Percentiles rank a stretch among this genome's conserved stretches.
Evolutionary conservation across 179 eudicot species (phyloP).

Genomic region (Silene noctiflora): DNA sequence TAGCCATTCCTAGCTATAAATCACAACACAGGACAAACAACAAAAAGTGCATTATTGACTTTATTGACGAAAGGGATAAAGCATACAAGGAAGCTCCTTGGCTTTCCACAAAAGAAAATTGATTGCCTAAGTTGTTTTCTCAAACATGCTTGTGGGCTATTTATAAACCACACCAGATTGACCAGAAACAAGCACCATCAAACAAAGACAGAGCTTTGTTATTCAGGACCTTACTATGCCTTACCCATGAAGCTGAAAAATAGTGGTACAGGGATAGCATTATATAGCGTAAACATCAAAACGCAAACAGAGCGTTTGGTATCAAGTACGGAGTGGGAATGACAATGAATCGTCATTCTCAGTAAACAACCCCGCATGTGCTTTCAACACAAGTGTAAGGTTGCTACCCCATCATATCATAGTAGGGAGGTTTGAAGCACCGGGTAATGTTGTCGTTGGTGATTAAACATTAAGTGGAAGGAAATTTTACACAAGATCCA

Average conservation of each 20-base stretch:
- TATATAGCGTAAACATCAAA: not conserved
- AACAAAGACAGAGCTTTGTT: not conserved
- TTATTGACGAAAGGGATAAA: not conserved
- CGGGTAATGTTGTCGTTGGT: too few relatives aligned
- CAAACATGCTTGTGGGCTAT: not conserved
- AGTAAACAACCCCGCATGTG: too few relatives aligned
- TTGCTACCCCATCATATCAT: too few relatives aligned
- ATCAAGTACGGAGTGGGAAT: too few relatives aligned
- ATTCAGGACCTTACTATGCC: not conserved
- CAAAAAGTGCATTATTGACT: not conserved
- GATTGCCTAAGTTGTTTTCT: too few relatives aligned
- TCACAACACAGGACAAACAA: not conserved
- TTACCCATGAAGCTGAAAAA: not conserved
- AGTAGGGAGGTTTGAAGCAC: too few relatives aligned
- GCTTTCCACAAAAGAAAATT: not conserved
- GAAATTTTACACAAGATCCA: too few relatives aligned
- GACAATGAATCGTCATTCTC: too few relatives aligned
- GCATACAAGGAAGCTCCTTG: not conserved
- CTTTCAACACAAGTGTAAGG: too few relatives aligned
- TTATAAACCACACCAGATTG: not conserved
- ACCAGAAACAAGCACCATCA: not conserved
- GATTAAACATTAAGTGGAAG: too few relatives aligned
- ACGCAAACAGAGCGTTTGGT: too few relatives aligned
- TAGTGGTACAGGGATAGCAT: not conserved
- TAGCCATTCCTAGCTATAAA: conserved; percentile 39